Evolutionary conservation across 106 monocot genomes (phyloP).

Genomic region (Allium cepa): DNA sequence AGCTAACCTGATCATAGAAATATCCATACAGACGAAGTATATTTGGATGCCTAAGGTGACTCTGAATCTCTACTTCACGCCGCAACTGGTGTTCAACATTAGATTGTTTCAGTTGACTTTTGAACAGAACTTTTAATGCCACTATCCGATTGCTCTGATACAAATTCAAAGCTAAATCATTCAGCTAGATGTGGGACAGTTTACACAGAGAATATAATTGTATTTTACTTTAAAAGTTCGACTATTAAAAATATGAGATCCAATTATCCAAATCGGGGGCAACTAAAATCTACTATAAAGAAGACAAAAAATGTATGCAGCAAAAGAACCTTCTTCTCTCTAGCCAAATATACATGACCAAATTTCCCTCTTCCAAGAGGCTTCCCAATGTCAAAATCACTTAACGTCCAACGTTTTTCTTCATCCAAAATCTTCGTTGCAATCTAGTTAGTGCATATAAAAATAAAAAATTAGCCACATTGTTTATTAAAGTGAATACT

Average conservation of each 20-base stretch:
- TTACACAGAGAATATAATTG: no score
- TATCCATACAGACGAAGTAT: constrained; percentile 96
- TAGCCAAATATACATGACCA: constrained; percentile 93
- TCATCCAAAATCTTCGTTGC: constrained; percentile 6
- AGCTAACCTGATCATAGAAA: constrained; percentile 93
- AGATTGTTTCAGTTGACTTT: constrained; percentile 94
- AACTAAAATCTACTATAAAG: no score
- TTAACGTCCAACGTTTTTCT: constrained; percentile 81
- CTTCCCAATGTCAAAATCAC: constrained; percentile 88
- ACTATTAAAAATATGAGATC: no score
- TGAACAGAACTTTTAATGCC: constrained; percentile 94
- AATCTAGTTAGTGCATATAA: no score
- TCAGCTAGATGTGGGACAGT: no score
- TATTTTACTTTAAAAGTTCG: no score
- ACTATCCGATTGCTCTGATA: constrained; percentile 85
- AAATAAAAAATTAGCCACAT: not conserved
- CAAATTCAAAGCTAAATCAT: no score
- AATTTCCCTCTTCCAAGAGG: constrained; percentile 98
- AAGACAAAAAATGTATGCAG: not conserved
- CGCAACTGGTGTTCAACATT: constrained; percentile 95
- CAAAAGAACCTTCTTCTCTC: constrained; percentile 68
- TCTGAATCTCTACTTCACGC: constrained; percentile 97
- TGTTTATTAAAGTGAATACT: no score
- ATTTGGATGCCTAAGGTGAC: constrained; percentile 87
- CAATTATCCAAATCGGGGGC: no score